A percentile compares a stretch with the other conserved stretches of the same genome.
Evolutionary conservation across 305 asterid species (phyloP).

Genomic region (Fraxinus albicans): DNA sequence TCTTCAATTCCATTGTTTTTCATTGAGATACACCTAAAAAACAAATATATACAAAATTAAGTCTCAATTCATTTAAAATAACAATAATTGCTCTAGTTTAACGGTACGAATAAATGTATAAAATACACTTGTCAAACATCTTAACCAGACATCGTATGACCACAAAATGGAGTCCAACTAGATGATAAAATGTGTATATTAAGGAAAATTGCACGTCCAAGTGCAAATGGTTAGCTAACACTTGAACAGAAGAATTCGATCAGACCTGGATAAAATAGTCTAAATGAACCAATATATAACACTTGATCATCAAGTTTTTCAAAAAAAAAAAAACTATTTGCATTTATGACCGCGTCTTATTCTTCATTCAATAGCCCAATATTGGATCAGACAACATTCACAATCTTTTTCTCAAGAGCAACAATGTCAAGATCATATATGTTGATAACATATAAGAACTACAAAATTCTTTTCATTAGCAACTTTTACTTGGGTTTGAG

Average conservation of each 20-base stretch:
- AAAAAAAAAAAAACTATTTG: too few relatives aligned
- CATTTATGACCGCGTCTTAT: neutral
- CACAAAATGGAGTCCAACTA: neutral
- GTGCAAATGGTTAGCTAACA: neutral
- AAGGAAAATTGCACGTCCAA: neutral
- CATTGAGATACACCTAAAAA: too few relatives aligned
- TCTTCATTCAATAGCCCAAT: neutral
- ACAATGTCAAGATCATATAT: neutral
- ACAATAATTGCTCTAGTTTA: too few relatives aligned
- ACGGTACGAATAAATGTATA: too few relatives aligned
- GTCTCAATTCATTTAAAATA: too few relatives aligned
- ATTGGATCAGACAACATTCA: neutral
- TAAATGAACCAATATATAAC: neutral
- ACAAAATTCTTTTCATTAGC: neutral
- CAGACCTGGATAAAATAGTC: neutral
- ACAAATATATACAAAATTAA: too few relatives aligned
- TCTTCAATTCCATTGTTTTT: too few relatives aligned
- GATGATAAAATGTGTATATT: neutral
- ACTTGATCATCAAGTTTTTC: neutral
- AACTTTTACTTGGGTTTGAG: neutral
- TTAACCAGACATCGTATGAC: neutral
- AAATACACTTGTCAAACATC: too few relatives aligned
- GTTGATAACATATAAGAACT: neutral
- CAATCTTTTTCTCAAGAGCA: neutral
- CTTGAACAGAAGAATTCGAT: neutral